Evolutionary conservation across 805 yeast genomes (phyloP).

Genomic region (Starmerella khaoyaiensis): DNA sequence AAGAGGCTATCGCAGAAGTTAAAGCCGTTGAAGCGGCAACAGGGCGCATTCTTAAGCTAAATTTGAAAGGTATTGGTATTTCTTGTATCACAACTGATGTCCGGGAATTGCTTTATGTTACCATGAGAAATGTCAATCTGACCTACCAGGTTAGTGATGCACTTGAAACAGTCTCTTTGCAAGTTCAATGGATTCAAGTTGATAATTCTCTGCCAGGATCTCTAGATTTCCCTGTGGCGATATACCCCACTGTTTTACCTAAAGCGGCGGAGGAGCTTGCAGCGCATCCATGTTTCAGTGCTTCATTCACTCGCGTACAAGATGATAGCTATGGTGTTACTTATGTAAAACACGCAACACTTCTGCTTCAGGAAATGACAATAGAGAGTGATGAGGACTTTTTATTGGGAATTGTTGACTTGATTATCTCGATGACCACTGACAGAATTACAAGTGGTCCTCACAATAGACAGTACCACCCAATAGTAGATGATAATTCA

Average conservation of each 20-base stretch:
- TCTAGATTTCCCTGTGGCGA: constrained; percentile 59
- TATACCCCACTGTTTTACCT: constrained; percentile 85
- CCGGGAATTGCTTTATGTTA: constrained; percentile 75
- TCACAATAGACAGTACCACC: constrained; percentile 1
- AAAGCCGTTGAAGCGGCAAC: constrained; percentile 15
- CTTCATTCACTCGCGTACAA: constrained; percentile 66
- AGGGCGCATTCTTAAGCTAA: constrained; percentile 35
- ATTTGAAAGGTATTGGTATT: constrained; percentile 69
- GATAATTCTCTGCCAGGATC: constrained; percentile 88
- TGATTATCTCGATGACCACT: constrained; percentile 32
- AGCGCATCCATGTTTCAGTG: constrained; percentile 82
- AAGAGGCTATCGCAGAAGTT: constrained; percentile 18
- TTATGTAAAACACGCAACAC: constrained; percentile 82
- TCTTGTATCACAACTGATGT: constrained; percentile 61
- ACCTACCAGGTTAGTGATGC: constrained; percentile 72
- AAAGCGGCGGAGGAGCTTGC: constrained; percentile 71
- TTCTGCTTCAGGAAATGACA: constrained; percentile 79
- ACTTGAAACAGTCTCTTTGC: constrained; percentile 66
- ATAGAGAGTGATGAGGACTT: constrained; percentile 91
- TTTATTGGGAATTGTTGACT: constrained; percentile 65
- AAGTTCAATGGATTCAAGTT: constrained; percentile 86
- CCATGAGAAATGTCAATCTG: constrained; percentile 67
- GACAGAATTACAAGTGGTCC: constrained; percentile 4
- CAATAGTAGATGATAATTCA: constrained; percentile 28
- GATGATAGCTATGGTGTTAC: constrained; percentile 85